Evolutionary conservation across 2,329 filamentous ascomycete species (phyloP).

Genomic region (Penicillium sp.): DNA sequence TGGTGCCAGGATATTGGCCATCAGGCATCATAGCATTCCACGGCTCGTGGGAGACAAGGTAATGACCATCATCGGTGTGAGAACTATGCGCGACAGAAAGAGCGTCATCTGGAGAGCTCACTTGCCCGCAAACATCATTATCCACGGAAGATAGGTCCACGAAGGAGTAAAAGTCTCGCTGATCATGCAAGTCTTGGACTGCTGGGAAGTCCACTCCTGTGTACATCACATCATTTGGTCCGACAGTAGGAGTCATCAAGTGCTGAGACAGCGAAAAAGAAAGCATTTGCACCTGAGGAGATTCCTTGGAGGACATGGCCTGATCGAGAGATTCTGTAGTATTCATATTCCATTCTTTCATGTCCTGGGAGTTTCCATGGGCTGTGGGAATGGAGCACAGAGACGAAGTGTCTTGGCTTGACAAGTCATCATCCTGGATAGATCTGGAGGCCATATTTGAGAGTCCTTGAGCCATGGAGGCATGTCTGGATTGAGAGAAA

Average conservation of each 20-base stretch:
- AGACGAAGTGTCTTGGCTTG: slow-evolving; percentile 42
- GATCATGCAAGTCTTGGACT: slow-evolving; percentile 37
- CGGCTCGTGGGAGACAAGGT: slow-evolving; percentile 29
- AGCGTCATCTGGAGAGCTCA: slow-evolving; percentile 38
- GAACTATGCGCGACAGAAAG: slow-evolving; percentile 39
- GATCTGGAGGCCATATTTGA: slow-evolving; percentile 40
- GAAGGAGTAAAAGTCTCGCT: slow-evolving; percentile 41
- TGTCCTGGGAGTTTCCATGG: slow-evolving; percentile 35
- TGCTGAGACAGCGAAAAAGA: slow-evolving; percentile 44
- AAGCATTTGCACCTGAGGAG: slow-evolving; percentile 43
- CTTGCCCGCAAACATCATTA: slow-evolving; percentile 38
- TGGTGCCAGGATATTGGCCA: slow-evolving; percentile 33
- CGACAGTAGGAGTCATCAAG: slow-evolving; percentile 38
- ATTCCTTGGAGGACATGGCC: slow-evolving; percentile 39
- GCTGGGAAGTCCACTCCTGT: slow-evolving; percentile 39
- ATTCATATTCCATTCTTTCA: slow-evolving; percentile 40
- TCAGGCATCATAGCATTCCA: slow-evolving; percentile 40
- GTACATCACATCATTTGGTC: slow-evolving; percentile 41
- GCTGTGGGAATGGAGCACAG: slow-evolving; percentile 40
- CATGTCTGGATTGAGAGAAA: slow-evolving; percentile 38
- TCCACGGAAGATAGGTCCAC: slow-evolving; percentile 43
- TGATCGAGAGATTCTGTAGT: slow-evolving; percentile 41
- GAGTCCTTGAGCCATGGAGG: slow-evolving; percentile 36
- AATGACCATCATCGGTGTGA: slow-evolving; percentile 38
- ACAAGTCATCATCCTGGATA: slow-evolving; percentile 45